Base-by-base conservation (phyloP, 495 filamentous ascomycete genomes). In the Penicillium fimorum region DNA sequence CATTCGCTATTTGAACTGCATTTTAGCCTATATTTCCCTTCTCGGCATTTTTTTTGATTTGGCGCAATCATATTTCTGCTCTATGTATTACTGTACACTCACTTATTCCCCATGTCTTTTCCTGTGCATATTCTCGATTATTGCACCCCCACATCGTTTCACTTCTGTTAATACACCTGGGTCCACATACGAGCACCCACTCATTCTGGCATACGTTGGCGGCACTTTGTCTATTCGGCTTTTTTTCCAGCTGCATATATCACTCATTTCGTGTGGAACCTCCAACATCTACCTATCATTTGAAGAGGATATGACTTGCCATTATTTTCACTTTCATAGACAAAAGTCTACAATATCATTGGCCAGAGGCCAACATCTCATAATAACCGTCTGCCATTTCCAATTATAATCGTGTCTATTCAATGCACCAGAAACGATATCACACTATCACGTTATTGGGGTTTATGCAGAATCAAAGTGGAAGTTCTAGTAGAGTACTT, bases 1-100 rank as follows among this genome's bases (percentile, higher is more conserved):
- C 59, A 17, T 51, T 63, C 47, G 55, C 57, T 54, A 25, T 63
- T 9, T 60, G 45, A 50, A 57, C n/a, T 22, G 7, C 22, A 30
- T 17, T 47, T 54, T 40, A 54, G 52, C 52, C 30, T 20, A 2
- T 38, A 4, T 46, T 54, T 47, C 43, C 5, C 25, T 54, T 54
- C 42, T 46, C 20, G 25, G 46, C 54, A 25, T 25, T 6, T 32
- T 24, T 42, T 32, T 47, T 43, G 54, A 43, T 32, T 56, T 33
- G 27, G 51, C 30, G 27, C 17, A 42, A 27, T 56, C 35, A 56
- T 44, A 15, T 40, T n/a, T 37, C 51, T 33, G 47, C 33, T 41
- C 30, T 25, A 50, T 40, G 18, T 24, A 17, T 52, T 56, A 43
- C 18, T 37, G 42, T 47, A 46, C 38, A 45, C 33, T 47, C 22